A percentile compares a stretch with the other conserved stretches of the same genome.
phyloP scores from a whole-genome alignment of 139 green algal genomes.

The Coelastrella sp. region DNA sequence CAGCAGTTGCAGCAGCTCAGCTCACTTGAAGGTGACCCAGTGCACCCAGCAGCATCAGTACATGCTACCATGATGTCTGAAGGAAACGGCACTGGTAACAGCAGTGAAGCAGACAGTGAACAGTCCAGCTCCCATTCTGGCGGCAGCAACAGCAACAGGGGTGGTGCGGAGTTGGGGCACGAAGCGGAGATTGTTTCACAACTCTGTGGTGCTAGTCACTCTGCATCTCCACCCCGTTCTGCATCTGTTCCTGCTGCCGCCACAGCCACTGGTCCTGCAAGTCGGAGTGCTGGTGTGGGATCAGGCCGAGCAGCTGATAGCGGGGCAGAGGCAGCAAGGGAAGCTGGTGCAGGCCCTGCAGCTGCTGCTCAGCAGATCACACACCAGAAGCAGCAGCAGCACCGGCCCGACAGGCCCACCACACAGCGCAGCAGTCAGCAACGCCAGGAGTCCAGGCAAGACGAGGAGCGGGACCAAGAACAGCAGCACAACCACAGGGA shows the following conservation, averaged over 20 bases:
- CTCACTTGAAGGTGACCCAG: not conserved
- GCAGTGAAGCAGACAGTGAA: conserved; percentile 43
- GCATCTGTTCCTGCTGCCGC: conserved; percentile 38
- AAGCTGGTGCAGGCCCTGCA: not conserved
- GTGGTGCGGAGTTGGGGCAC: conserved; percentile 15
- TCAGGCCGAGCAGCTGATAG: conserved; percentile 1
- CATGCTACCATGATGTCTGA: conserved; percentile 58
- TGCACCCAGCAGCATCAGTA: conserved; percentile 56
- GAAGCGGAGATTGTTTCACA: conserved; percentile 37
- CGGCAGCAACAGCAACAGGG: conserved; percentile 23
- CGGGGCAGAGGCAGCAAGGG: not conserved
- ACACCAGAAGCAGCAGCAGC: not conserved
- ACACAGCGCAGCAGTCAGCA: not conserved
- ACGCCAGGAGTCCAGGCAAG: not conserved
- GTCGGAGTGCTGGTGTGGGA: not conserved
- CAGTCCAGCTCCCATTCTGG: conserved; percentile 20
- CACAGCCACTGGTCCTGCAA: conserved; percentile 32
- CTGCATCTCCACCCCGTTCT: conserved; percentile 21
- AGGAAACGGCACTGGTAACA: conserved; percentile 1
- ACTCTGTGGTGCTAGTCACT: conserved; percentile 27
- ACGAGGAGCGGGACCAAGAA: not conserved
- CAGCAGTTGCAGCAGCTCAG: conserved; percentile 6
- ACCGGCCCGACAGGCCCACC: not conserved
- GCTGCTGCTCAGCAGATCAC: not conserved
- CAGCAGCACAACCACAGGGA: conserved; percentile 37